Evolutionary conservation across 2,329 filamentous ascomycete genomes (phyloP).

Genomic region (Microcyclospora tardicrescens): DNA sequence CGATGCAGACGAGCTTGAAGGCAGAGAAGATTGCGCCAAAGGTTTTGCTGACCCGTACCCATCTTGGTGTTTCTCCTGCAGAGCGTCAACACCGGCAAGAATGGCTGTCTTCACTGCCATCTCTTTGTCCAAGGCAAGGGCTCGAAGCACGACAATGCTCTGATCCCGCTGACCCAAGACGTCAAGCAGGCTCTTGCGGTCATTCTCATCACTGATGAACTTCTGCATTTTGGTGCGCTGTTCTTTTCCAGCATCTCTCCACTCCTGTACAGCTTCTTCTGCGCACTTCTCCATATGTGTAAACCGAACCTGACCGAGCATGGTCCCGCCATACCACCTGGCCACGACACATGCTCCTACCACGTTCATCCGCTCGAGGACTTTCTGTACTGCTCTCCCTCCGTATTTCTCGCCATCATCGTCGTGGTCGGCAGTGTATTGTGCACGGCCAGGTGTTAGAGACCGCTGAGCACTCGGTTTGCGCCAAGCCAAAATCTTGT

Average conservation of each 20-base stretch:
- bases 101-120: slow-evolving; percentile 19
- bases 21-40: not conserved
- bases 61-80: not conserved
- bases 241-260: slow-evolving; percentile 21
- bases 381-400: slow-evolving; percentile 34
- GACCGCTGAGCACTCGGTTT: slow-evolving; percentile 34
- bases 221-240: slow-evolving; percentile 20
- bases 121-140: slow-evolving; percentile 34
- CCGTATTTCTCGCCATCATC: slow-evolving; percentile 44
- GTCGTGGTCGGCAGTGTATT: slow-evolving; percentile 34
- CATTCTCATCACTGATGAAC: slow-evolving; percentile 20
- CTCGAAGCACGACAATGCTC: slow-evolving; percentile 36
- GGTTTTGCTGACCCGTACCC: slow-evolving; percentile 1
- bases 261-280: slow-evolving; percentile 34
- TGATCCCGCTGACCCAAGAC: slow-evolving; percentile 35
- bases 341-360: slow-evolving; percentile 39
- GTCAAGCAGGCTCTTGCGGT: slow-evolving; percentile 25
- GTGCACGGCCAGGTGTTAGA: slow-evolving; percentile 24
- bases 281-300: slow-evolving; percentile 39
- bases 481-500: slow-evolving; percentile 41
- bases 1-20: not conserved
- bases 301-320: slow-evolving; percentile 41
- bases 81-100: slow-evolving; percentile 6
- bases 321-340: slow-evolving; percentile 41
- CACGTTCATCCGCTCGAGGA: slow-evolving; percentile 33